Evolutionary conservation across 2,329 filamentous ascomycete species (phyloP).

Genomic region (Penicillium expansum): DNA sequence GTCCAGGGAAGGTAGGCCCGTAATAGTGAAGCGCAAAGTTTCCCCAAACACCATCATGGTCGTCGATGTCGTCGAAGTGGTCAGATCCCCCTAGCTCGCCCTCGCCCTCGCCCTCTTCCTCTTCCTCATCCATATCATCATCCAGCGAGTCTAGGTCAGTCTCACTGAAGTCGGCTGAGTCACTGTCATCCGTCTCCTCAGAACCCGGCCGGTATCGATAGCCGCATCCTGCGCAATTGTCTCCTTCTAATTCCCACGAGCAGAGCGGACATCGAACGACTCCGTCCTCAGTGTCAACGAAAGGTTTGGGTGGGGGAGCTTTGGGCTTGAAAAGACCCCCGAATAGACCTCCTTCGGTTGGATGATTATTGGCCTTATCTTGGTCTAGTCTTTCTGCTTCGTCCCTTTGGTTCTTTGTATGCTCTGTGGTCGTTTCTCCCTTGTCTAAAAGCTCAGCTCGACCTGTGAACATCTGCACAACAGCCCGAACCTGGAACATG

Average conservation of each 20-base stretch:
- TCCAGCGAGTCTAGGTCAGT: constrained; percentile 36
- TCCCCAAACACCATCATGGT: constrained; percentile 18
- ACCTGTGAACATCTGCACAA: constrained; percentile 61
- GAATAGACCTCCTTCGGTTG: constrained; percentile 58
- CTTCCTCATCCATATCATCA: constrained; percentile 21
- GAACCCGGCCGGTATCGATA: constrained; percentile 47
- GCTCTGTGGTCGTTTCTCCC: constrained; percentile 63
- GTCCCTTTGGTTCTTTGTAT: constrained; percentile 56
- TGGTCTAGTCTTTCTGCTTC: constrained; percentile 59
- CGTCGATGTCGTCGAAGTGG: constrained; percentile 29
- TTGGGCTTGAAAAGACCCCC: constrained; percentile 55
- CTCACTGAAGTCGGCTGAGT: constrained; percentile 45
- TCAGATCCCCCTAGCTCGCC: background rate
- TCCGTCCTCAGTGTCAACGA: constrained; percentile 58
- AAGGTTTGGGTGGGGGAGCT: constrained; percentile 35
- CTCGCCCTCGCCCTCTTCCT: constrained; percentile 28
- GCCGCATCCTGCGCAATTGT: constrained; percentile 54
- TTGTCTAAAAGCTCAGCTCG: constrained; percentile 60
- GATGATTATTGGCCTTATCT: constrained; percentile 56
- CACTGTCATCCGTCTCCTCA: constrained; percentile 43
- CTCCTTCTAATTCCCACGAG: constrained; percentile 60
- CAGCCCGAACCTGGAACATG: constrained; percentile 55
- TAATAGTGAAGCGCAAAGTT: constrained; percentile 2
- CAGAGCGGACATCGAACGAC: constrained; percentile 63
- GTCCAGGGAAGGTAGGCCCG: background rate